phyloP scores from a whole-genome alignment of 2,329 filamentous ascomycete genomes.

The Phialophora expanda region DNA sequence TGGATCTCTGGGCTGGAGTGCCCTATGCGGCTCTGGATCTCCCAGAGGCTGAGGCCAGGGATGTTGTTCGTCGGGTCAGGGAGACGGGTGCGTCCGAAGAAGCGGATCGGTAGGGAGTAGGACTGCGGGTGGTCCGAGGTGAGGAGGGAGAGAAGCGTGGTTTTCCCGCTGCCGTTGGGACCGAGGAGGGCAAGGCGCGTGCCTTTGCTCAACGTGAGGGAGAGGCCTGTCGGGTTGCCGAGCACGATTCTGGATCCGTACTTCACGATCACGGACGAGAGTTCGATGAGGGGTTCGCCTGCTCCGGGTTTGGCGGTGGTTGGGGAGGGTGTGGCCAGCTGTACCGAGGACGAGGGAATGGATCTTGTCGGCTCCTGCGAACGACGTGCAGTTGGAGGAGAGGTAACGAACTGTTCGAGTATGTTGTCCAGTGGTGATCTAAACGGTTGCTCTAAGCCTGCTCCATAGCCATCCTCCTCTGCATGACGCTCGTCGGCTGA shows the following conservation, averaged over 20 bases:
- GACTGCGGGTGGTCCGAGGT: slow-evolving; percentile 96
- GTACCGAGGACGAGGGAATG: background rate
- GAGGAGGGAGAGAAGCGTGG: slow-evolving; percentile 87
- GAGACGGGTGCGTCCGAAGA: slow-evolving; percentile 82
- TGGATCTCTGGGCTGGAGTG: slow-evolving; percentile 95
- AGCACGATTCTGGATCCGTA: slow-evolving; percentile 80
- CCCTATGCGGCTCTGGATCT: slow-evolving; percentile 86
- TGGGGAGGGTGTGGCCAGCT: background rate
- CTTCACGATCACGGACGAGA: slow-evolving; percentile 79
- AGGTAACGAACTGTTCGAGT: background rate
- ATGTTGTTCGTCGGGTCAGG: slow-evolving; percentile 66
- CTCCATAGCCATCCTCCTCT: background rate
- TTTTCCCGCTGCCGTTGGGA: slow-evolving; percentile 93
- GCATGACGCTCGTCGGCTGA: slow-evolving; percentile 6
- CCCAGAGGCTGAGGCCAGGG: slow-evolving; percentile 84
- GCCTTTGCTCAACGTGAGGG: slow-evolving; percentile 82
- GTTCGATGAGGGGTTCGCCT: slow-evolving; percentile 79
- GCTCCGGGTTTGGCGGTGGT: background rate
- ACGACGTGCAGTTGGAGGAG: background rate
- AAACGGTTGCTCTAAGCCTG: background rate
- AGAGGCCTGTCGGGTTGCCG: slow-evolving; percentile 72
- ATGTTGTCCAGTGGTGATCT: slow-evolving; percentile 13
- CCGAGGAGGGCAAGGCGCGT: slow-evolving; percentile 93
- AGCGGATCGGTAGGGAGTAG: slow-evolving; percentile 82
- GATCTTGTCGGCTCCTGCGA: background rate